Evolutionary conservation across 2,329 filamentous ascomycete species (phyloP).

Genomic region (Balansia obtecta): DNA sequence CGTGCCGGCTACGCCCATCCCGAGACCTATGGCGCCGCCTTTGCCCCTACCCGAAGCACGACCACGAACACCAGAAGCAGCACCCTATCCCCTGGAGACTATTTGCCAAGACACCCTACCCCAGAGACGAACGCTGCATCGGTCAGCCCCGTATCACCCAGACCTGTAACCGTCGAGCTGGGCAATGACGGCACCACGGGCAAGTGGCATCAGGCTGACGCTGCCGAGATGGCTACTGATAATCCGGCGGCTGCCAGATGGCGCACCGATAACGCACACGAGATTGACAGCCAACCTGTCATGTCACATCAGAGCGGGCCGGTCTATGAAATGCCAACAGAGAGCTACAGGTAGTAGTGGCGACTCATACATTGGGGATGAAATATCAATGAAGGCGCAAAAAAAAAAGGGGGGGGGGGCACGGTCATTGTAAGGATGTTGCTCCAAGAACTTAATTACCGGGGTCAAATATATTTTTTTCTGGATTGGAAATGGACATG

Average conservation of each 20-base stretch:
- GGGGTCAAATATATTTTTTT: background rate
- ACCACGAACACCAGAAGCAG: slow-evolving; percentile 9
- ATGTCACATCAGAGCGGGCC: slow-evolving; percentile 21
- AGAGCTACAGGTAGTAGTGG: slow-evolving; percentile 20
- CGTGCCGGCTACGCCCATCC: slow-evolving; percentile 27
- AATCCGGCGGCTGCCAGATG: slow-evolving; percentile 18
- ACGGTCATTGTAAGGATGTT: background rate
- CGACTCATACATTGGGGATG: background rate
- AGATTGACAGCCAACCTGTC: slow-evolving; percentile 26
- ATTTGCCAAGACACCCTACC: slow-evolving; percentile 14
- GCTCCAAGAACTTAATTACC: background rate
- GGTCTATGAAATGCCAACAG: slow-evolving; percentile 31
- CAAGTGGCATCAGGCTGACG: slow-evolving; percentile 6
- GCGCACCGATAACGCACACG: slow-evolving; percentile 23
- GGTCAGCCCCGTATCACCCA: slow-evolving; percentile 8
- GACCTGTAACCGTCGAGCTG: slow-evolving; percentile 9
- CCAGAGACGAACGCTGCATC: slow-evolving; percentile 11
- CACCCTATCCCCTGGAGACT: slow-evolving; percentile 10
- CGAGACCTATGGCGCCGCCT: slow-evolving; percentile 19
- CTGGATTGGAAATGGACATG: background rate
- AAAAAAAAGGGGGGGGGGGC: background rate
- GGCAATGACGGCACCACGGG: slow-evolving; percentile 6
- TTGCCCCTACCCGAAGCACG: slow-evolving; percentile 13
- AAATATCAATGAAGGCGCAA: background rate
- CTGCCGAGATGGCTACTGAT: slow-evolving; percentile 22